Conservation (phyloP, 2,329 filamentous ascomycete species). For the Scedosporium aurantiacum region DNA sequence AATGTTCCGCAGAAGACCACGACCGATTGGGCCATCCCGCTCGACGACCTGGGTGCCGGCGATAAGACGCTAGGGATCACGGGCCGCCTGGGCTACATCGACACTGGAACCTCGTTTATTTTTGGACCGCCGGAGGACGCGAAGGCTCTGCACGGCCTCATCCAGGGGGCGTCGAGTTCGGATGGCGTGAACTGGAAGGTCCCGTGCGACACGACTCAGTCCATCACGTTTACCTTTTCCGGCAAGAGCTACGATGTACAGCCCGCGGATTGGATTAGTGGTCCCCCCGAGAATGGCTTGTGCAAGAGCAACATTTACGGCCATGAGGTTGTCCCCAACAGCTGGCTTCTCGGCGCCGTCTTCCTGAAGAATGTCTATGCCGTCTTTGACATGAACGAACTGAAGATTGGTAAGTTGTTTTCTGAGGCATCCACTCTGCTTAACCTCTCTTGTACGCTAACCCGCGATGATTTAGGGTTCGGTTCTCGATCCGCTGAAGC, state of each 20-base stretch:
- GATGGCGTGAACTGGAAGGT: slow-evolving; percentile 56
- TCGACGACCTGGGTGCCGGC: slow-evolving; percentile 55
- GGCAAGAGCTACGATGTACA: slow-evolving; percentile 56
- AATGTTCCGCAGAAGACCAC: slow-evolving; percentile 33
- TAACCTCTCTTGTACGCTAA: not conserved
- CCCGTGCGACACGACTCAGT: slow-evolving; percentile 56
- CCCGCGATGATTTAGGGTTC: not conserved
- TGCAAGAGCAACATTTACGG: slow-evolving; percentile 69
- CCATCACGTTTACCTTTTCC: slow-evolving; percentile 57
- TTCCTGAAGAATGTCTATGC: slow-evolving; percentile 87
- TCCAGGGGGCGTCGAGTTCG: slow-evolving; percentile 45
- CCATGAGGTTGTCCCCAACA: slow-evolving; percentile 49
- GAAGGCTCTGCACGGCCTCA: slow-evolving; percentile 51
- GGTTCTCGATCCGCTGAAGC: not conserved
- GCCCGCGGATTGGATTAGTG: slow-evolving; percentile 57
- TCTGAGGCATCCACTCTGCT: not conserved
- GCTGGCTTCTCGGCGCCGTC: slow-evolving; percentile 73
- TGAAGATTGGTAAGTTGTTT: slow-evolving; percentile 44
- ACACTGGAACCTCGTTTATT: slow-evolving; percentile 73
- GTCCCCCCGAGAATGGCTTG: slow-evolving; percentile 25
- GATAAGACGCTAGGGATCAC: slow-evolving; percentile 47
- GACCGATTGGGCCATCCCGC: slow-evolving; percentile 61
- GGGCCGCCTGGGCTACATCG: slow-evolving; percentile 56
- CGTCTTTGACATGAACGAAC: slow-evolving; percentile 67
- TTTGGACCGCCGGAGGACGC: slow-evolving; percentile 61